Conservation (phyloP, 1,284 basidiomycete genomes). For the Coniferiporia sulphurascens region DNA sequence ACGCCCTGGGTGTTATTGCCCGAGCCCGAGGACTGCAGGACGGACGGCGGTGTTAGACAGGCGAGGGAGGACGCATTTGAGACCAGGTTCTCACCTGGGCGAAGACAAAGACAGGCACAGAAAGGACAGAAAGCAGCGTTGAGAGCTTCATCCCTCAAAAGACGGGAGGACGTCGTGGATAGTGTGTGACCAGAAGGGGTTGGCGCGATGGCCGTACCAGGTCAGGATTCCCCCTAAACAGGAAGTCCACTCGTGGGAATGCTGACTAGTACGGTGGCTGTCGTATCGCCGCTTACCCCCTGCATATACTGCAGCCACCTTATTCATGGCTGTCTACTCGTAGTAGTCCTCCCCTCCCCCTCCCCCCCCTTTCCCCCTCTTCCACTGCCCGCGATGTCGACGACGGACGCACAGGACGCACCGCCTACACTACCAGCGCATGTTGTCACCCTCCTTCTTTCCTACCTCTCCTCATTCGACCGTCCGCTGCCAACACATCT, state of each 20-base stretch:
- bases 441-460: constrained; percentile 44
- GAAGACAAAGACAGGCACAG: constrained; percentile 30
- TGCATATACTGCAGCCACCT: too few relatives aligned
- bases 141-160: constrained; percentile 17
- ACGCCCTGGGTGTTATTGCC: not conserved
- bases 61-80: not conserved
- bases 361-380: not conserved
- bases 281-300: too few relatives aligned
- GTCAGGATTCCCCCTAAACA: too few relatives aligned
- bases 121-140: constrained; percentile 25
- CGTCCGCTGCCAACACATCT: constrained; percentile 54
- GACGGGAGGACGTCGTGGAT: not conserved
- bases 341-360: not conserved
- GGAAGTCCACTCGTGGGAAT: too few relatives aligned
- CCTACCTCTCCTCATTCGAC: constrained; percentile 51
- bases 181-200: too few relatives aligned
- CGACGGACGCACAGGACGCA: not conserved
- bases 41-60: constrained; percentile 22
- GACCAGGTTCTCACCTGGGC: constrained; percentile 31
- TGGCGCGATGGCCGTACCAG: not conserved
- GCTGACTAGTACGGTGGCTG: too few relatives aligned
- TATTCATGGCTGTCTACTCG: too few relatives aligned
- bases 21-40: constrained; percentile 9
- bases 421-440: constrained; percentile 35
- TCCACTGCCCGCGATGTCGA: not conserved